phyloP scores from a whole-genome alignment of 73 alveolate genomes.

The Paramecium caudatum region DNA sequence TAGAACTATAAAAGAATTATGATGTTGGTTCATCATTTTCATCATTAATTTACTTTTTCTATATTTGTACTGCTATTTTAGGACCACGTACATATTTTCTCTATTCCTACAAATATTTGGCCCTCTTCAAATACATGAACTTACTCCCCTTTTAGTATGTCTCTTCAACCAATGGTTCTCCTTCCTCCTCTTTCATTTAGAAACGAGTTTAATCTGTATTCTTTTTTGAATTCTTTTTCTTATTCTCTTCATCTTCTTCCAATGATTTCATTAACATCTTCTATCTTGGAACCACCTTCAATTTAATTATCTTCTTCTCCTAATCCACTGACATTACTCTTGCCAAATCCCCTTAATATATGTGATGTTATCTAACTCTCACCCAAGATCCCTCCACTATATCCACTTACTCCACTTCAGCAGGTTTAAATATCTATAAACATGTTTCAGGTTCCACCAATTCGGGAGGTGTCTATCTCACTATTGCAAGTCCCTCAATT shows the following conservation, averaged over 20 bases:
- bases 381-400: conserved; percentile 61
- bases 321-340: conserved; percentile 59
- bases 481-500: background rate
- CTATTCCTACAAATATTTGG: background rate
- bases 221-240: conserved; percentile 29
- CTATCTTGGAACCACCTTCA: conserved; percentile 20
- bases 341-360: conserved; percentile 45
- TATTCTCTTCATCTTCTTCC: conserved; percentile 26
- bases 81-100: conserved; percentile 54
- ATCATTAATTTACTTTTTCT: conserved; percentile 21
- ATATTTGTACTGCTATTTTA: background rate
- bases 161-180: conserved; percentile 9
- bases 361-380: conserved; percentile 14
- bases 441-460: background rate
- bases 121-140: background rate
- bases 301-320: background rate
- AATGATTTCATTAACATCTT: background rate
- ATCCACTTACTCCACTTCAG: conserved; percentile 33
- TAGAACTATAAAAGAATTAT: conserved; percentile 14
- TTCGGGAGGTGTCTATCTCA: background rate
- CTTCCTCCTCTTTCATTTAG: conserved; percentile 45
- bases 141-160: conserved; percentile 35
- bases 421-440: background rate
- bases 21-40: conserved; percentile 37
- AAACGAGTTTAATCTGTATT: conserved; percentile 43